Evolutionary conservation across 306 rosid species (phyloP), one percentile per base, ranked within the genome.

Genomic region (Ormosia emarginata): DNA sequence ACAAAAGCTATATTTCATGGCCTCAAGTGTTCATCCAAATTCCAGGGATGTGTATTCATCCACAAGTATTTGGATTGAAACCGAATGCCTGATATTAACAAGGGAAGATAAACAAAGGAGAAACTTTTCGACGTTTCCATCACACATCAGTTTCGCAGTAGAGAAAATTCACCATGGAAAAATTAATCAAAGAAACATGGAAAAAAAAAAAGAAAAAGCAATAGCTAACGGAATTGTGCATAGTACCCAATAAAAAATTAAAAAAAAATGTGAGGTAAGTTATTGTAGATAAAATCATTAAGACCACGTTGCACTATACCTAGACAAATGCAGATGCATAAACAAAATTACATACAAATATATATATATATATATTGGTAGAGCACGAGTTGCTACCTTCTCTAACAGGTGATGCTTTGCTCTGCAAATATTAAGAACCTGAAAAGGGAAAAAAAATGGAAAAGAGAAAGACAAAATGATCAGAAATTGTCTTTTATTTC

Each of bases 361-460:
- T n/a, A 61, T 14, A 71, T 6, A 50, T n/a, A 61, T 8, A 24
- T 43, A 59, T 37, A 33, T 79, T 68, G 8, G 7, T 39, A 58
- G 40, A 53, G 32, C 39, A 40, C 59, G 70, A 71, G 47, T 64
- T 66, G 77, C 30, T 71, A 82, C 86, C 86, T 86, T 67, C 29
- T 78, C 11, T 65, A 29, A 67, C 34, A 52, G 53, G 50, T 18
- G 84, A 74, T 50, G 73, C 57, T 43, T 55, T 59, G 74, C 57
- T 78, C 30, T 66, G 82, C 18, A 50, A 76, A 18, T 47, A 65
- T 72, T 18, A 12, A 57, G 18, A 75, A 82, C 37, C 81, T 67
- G 79, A 63, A 9, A 34, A 52, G 15, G 29, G 6, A 6, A n/a
- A 32, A 6, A 29, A 7, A 67, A 67, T 66, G 4, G 67, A 47